Evolutionary conservation across 352 stramenopile species (phyloP).

Genomic region (Phytophthora megakarya): DNA sequence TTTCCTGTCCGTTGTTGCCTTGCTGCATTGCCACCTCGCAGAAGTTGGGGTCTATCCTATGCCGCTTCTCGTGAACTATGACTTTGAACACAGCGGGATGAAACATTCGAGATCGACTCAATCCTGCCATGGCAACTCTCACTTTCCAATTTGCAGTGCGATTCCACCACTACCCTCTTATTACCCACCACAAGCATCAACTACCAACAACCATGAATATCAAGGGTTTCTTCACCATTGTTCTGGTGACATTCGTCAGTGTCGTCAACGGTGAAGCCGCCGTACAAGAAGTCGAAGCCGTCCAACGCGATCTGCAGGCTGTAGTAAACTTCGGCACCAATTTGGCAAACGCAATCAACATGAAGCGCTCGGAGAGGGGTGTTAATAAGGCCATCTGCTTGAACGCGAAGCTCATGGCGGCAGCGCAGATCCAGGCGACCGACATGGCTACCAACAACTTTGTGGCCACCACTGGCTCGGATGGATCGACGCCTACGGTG

Average conservation of each 20-base stretch:
- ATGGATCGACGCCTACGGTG: background rate
- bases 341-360: conserved; percentile 40
- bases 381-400: conserved; percentile 41
- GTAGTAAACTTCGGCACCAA: conserved; percentile 40
- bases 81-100: background rate
- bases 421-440: conserved; percentile 25
- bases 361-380: conserved; percentile 37
- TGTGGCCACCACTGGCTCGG: conserved; percentile 22
- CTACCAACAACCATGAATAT: background rate
- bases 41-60: background rate
- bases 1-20: conserved; percentile 11
- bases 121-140: background rate
- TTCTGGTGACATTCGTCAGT: background rate
- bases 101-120: conserved; percentile 32
- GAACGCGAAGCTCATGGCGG: conserved; percentile 39
- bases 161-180: conserved; percentile 2
- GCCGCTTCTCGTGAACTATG: background rate
- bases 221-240: background rate
- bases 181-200: background rate
- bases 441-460: conserved; percentile 33
- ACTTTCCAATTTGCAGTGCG: conserved; percentile 21
- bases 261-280: background rate
- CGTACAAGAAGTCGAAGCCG: background rate
- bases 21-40: background rate
- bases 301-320: background rate